Evolutionary conservation across 148 eudicot genomes (phyloP).

Genomic region (Rhododendron henanense): DNA sequence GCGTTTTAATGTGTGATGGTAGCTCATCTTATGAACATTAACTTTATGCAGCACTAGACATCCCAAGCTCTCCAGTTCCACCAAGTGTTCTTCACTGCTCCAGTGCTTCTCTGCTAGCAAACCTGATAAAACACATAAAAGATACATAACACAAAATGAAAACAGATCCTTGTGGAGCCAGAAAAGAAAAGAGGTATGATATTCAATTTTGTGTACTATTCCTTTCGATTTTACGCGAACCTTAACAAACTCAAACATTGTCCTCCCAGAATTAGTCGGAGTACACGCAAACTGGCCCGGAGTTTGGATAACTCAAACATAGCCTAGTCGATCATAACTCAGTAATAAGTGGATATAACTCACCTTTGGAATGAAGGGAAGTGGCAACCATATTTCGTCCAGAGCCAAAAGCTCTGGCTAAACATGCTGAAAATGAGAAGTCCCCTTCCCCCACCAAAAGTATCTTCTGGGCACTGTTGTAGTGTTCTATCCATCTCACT

Average conservation of each 20-base stretch:
- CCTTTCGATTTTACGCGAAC: no score
- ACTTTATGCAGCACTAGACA: conserved; percentile 26
- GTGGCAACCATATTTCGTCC: conserved; percentile 34
- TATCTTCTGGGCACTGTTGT: conserved; percentile 30
- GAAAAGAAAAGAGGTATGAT: no score
- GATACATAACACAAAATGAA: no score
- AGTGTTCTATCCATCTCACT: conserved; percentile 23
- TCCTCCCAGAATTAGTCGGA: no score
- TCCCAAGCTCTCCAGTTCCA: conserved; percentile 8
- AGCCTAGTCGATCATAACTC: background rate
- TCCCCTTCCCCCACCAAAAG: conserved; percentile 44
- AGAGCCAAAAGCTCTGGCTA: conserved; percentile 27
- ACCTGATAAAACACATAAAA: no score
- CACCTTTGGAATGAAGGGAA: conserved; percentile 21
- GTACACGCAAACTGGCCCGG: no score
- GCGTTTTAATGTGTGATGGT: conserved; percentile 4
- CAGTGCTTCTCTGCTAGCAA: conserved; percentile 6
- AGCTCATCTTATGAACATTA: conserved; percentile 21
- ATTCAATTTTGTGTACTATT: no score
- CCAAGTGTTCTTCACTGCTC: conserved; percentile 14
- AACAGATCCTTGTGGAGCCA: background rate
- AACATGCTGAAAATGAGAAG: conserved; percentile 33
- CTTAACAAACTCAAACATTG: no score
- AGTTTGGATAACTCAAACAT: no score
- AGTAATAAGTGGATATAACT: background rate